phyloP scores from a whole-genome alignment of 192 early-diverging fungal genomes.

The Mortierella antarctica region DNA sequence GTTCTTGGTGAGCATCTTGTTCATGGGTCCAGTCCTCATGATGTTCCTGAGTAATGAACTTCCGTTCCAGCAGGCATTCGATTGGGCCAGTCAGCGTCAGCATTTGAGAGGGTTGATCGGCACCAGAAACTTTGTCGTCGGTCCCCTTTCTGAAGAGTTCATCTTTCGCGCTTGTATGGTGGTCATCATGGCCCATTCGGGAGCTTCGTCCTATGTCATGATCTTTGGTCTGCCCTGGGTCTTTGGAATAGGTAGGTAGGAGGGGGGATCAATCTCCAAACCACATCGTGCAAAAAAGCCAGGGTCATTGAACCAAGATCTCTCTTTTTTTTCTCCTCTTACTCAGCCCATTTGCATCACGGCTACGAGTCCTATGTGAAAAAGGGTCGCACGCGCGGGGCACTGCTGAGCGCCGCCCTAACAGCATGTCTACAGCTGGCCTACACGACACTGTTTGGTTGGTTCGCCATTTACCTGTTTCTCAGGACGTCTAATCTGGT shows the following conservation, averaged over 20 bases:
- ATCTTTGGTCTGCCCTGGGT: slow-evolving; percentile 75
- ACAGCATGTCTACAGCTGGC: slow-evolving; percentile 67
- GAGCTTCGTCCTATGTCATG: slow-evolving; percentile 34
- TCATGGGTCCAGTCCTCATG: slow-evolving; percentile 68
- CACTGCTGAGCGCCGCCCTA: slow-evolving; percentile 55
- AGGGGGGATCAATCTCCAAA: too few species aligned
- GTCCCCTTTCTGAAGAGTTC: slow-evolving; percentile 9
- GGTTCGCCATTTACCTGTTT: slow-evolving; percentile 77
- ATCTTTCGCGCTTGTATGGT: slow-evolving; percentile 69
- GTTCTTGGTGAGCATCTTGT: slow-evolving; percentile 60
- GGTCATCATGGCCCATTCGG: slow-evolving; percentile 57
- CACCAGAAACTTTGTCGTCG: slow-evolving; percentile 29
- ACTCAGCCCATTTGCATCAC: slow-evolving; percentile 79
- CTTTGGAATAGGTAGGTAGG: slow-evolving; percentile 57
- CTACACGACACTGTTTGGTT: slow-evolving; percentile 85
- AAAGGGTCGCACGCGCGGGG: slow-evolving; percentile 50
- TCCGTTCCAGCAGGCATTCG: slow-evolving; percentile 56
- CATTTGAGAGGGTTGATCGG: slow-evolving; percentile 12
- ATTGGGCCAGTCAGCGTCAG: slow-evolving; percentile 23
- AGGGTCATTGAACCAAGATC: not conserved
- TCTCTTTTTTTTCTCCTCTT: not conserved
- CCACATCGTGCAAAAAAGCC: not conserved
- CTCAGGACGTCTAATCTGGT: slow-evolving; percentile 68
- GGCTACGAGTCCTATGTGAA: slow-evolving; percentile 64
- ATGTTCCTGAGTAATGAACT: slow-evolving; percentile 57